Evolutionary conservation across 257 asterid genomes (phyloP).

Genomic region (Vinca minor): DNA sequence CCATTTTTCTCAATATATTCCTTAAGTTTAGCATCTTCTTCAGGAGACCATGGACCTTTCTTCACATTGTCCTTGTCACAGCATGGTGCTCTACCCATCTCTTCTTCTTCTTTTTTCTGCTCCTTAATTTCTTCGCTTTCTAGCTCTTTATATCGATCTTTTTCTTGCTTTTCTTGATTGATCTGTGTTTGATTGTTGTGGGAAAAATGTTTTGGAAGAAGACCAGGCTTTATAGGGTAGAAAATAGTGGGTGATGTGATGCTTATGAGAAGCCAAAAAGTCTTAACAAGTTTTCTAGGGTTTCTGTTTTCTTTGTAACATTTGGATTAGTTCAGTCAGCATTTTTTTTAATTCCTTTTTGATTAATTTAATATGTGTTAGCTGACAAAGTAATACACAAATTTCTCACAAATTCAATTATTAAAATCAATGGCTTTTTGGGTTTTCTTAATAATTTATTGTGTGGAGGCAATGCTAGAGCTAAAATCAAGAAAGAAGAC

Average conservation of each 20-base stretch:
- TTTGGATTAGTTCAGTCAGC: constrained; percentile 58
- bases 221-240: constrained; percentile 74
- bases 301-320: constrained; percentile 33
- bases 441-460: constrained; percentile 19
- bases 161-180: no score
- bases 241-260: no score
- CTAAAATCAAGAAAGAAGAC: constrained; percentile 31
- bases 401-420: constrained; percentile 23
- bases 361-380: constrained; percentile 13
- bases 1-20: constrained; percentile 70
- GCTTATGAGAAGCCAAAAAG: constrained; percentile 42
- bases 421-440: constrained; percentile 32
- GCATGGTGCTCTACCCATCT: constrained; percentile 97
- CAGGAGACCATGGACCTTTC: constrained; percentile 97
- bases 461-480: constrained; percentile 28
- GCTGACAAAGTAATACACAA: constrained; percentile 38
- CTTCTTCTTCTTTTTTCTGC: neutral
- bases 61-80: constrained; percentile 92
- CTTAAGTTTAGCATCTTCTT: constrained; percentile 86
- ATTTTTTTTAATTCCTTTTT: constrained; percentile 13
- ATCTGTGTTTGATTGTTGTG: no score
- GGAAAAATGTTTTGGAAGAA: constrained; percentile 34
- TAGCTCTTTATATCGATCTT: neutral
- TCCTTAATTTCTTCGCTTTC: neutral
- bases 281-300: constrained; percentile 51